Evolutionary conservation across 2,329 filamentous ascomycete species (phyloP).

Genomic region (Hymenoscyphus occultus): DNA sequence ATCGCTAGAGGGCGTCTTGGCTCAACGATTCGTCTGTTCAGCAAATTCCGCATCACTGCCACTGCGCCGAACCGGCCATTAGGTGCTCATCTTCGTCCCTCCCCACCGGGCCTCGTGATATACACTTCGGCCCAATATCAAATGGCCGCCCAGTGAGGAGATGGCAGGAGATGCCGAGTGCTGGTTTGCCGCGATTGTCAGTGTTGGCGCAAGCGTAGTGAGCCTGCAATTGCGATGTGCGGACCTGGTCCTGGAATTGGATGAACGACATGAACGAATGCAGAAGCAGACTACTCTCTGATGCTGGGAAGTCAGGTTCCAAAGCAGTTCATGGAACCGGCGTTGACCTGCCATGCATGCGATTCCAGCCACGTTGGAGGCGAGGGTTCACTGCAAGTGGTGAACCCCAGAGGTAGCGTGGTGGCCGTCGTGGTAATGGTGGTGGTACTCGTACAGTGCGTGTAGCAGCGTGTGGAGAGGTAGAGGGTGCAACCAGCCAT

Average conservation of each 20-base stretch:
- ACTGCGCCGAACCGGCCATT: constrained; percentile 16
- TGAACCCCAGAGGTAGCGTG: constrained; percentile 1
- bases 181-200: neutral
- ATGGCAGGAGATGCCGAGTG: neutral
- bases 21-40: constrained; percentile 18
- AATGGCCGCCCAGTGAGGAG: constrained; percentile 5
- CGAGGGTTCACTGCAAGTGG: constrained; percentile 1
- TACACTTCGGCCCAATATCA: constrained; percentile 12
- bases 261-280: neutral
- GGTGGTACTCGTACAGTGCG: neutral
- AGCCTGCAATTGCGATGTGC: neutral
- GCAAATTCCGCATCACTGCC: constrained; percentile 13
- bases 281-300: neutral
- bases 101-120: constrained; percentile 7
- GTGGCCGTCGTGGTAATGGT: neutral
- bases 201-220: neutral
- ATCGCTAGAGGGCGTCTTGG: neutral
- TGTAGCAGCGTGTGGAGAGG: neutral
- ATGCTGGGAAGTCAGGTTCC: neutral
- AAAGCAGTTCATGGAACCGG: neutral
- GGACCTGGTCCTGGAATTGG: neutral
- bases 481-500: neutral
- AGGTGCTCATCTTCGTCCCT: constrained; percentile 9
- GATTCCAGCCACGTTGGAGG: constrained; percentile 23
- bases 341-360: constrained; percentile 17